Conservation (phyloP, 495 filamentous ascomycete species). For the Opeltia flavorubescens region DNA sequence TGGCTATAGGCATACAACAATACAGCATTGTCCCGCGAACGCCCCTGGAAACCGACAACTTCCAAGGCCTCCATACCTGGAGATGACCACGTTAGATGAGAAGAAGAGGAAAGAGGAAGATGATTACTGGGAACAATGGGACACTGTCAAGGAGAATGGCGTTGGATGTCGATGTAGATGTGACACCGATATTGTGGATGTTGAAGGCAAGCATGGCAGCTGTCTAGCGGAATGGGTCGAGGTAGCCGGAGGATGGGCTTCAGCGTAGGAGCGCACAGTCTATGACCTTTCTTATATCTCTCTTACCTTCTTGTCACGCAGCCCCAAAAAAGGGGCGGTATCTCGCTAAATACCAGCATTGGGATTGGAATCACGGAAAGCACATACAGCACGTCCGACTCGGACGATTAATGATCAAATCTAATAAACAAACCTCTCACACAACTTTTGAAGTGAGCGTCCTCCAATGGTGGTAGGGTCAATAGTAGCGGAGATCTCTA, state of each 20-base stretch:
- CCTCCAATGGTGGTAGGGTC: too few species aligned
- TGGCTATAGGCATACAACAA: constrained; percentile 95
- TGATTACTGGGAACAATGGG: constrained; percentile 85
- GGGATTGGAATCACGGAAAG: not conserved
- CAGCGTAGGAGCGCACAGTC: constrained; percentile 31
- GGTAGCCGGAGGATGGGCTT: constrained; percentile 89
- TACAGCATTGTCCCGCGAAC: constrained; percentile 97
- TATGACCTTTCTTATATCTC: not conserved
- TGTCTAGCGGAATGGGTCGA: constrained; percentile 96
- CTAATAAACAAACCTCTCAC: too few species aligned
- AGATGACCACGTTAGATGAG: constrained; percentile 71
- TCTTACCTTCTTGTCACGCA: not conserved
- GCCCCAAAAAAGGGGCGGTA: not conserved
- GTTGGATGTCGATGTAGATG: constrained; percentile 95
- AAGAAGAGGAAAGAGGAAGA: constrained; percentile 87
- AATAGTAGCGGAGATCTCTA: too few species aligned
- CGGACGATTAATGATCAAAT: not conserved
- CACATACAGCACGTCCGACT: not conserved
- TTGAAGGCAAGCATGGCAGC: constrained; percentile 91
- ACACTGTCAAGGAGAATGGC: constrained; percentile 84
- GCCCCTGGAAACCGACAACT: constrained; percentile 74
- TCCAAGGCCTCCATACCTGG: constrained; percentile 65
- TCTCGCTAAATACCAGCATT: not conserved
- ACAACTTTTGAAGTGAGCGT: too few species aligned
- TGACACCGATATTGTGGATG: constrained; percentile 96